Conservation (phyloP, 257 asterid genomes). For the Paraleonurus japonicus region DNA sequence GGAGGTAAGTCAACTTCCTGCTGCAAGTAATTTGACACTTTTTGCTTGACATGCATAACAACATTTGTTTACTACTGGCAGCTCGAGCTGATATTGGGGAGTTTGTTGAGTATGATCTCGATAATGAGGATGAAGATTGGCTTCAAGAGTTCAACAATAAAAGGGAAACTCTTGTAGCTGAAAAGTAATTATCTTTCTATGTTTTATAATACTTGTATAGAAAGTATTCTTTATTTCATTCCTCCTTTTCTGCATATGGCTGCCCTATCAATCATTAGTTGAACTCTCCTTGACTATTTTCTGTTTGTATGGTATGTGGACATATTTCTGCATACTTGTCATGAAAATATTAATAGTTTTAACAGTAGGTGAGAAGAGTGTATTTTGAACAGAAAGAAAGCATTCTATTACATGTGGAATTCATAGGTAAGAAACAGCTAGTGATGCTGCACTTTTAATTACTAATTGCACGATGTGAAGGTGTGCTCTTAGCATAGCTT, state of each 20-base stretch:
- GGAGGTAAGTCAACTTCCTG: slow-evolving; percentile 59
- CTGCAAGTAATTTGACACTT: slow-evolving; percentile 14
- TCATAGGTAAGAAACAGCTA: neutral
- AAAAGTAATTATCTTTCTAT: slow-evolving; percentile 51
- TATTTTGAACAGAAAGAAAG: neutral
- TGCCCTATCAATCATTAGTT: neutral
- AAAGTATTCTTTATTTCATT: slow-evolving; percentile 4
- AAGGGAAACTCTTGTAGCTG: slow-evolving; percentile 64
- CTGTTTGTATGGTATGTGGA: neutral
- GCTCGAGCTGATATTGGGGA: slow-evolving; percentile 98
- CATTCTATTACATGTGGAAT: neutral
- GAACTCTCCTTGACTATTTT: neutral
- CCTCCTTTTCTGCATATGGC: neutral
- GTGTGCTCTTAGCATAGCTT: neutral
- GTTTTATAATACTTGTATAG: slow-evolving; percentile 14
- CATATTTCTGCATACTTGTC: neutral
- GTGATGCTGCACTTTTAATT: neutral
- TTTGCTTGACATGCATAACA: slow-evolving; percentile 16
- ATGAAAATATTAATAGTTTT: neutral
- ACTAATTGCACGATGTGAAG: slow-evolving; percentile 4
- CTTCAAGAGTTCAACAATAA: slow-evolving; percentile 75
- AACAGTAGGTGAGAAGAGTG: neutral
- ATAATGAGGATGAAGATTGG: slow-evolving; percentile 99
- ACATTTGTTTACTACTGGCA: slow-evolving; percentile 37
- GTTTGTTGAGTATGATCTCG: slow-evolving; percentile 95